These are phyloP conservation scores for Penicillium sp. DNA, from an alignment of 2,329 filamentous ascomycete species.

Conservation along the genomic window DNA sequence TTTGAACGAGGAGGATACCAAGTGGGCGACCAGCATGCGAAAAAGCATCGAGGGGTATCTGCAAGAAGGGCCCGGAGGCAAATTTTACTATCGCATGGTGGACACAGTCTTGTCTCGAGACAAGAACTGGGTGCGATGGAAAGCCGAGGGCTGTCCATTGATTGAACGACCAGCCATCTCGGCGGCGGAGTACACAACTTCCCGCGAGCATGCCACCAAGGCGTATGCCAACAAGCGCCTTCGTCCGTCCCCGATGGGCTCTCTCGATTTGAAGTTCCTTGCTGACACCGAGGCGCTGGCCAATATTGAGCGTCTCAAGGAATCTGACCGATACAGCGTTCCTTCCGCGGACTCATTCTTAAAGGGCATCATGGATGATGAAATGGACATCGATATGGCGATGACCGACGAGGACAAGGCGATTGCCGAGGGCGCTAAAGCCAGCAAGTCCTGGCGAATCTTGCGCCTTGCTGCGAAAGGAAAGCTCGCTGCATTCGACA, in stretches of 20 bases:
- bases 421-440: slow-evolving; percentile 65
- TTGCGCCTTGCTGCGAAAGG: slow-evolving; percentile 73
- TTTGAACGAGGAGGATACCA: slow-evolving; percentile 78
- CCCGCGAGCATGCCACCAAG: slow-evolving; percentile 64
- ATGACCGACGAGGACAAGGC: slow-evolving; percentile 61
- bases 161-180: slow-evolving; percentile 75
- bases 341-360: slow-evolving; percentile 70
- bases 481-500: slow-evolving; percentile 76
- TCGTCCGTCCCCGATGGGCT: slow-evolving; percentile 65
- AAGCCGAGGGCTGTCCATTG: slow-evolving; percentile 84
- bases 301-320: slow-evolving; percentile 68
- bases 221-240: slow-evolving; percentile 69
- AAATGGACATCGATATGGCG: slow-evolving; percentile 84
- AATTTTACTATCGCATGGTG: slow-evolving; percentile 94
- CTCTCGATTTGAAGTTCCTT: slow-evolving; percentile 75
- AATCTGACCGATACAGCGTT: slow-evolving; percentile 60
- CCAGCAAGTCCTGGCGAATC: slow-evolving; percentile 87
- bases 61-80: slow-evolving; percentile 74
- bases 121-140: slow-evolving; percentile 99
- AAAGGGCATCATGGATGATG: slow-evolving; percentile 70
- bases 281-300: slow-evolving; percentile 60
- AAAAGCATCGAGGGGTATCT: slow-evolving; percentile 77
- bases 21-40: slow-evolving; percentile 81
- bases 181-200: slow-evolving; percentile 64
- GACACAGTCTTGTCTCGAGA: slow-evolving; percentile 93